Percentiles rank a stretch among this genome's conserved stretches.
phyloP scores from a whole-genome alignment of 495 filamentous ascomycete species.

The Penicillium paradoxum region DNA sequence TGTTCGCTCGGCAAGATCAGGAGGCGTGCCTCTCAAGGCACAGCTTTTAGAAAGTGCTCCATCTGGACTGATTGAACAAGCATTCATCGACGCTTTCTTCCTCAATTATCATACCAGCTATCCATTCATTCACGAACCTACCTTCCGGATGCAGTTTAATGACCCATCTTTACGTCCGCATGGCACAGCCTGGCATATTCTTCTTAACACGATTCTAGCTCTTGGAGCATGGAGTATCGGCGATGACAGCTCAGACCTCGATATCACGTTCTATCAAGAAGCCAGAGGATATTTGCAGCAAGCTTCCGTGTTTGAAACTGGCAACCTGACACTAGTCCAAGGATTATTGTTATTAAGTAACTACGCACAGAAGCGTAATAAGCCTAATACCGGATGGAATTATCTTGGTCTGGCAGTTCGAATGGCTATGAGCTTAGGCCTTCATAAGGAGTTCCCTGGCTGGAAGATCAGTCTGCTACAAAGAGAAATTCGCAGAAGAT shows the following conservation, averaged over 20 bases:
- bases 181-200: conserved; percentile 47
- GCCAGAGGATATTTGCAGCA: conserved; percentile 41
- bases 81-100: conserved; percentile 51
- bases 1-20: conserved; percentile 28
- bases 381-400: conserved; percentile 54
- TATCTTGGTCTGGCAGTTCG: conserved; percentile 47
- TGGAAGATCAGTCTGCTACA: conserved; percentile 51
- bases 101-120: conserved; percentile 50
- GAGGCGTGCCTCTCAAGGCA: conserved; percentile 34
- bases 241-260: conserved; percentile 45
- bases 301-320: conserved; percentile 46
- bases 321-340: conserved; percentile 49
- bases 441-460: conserved; percentile 52
- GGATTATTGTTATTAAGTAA: conserved; percentile 49
- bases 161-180: conserved; percentile 47
- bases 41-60: conserved; percentile 41
- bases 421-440: conserved; percentile 50
- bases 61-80: conserved; percentile 41
- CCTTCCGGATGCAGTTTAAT: conserved; percentile 50
- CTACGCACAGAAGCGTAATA: conserved; percentile 52
- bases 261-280: conserved; percentile 47
- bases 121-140: conserved; percentile 51
- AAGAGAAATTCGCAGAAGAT: conserved; percentile 40
- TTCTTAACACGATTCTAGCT: conserved; percentile 48
- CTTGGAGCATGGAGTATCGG: conserved; percentile 49